These are phyloP conservation scores for Leavenworthia alabamica DNA, from an alignment of 345 rosid species.

Conservation along the genomic window DNA sequence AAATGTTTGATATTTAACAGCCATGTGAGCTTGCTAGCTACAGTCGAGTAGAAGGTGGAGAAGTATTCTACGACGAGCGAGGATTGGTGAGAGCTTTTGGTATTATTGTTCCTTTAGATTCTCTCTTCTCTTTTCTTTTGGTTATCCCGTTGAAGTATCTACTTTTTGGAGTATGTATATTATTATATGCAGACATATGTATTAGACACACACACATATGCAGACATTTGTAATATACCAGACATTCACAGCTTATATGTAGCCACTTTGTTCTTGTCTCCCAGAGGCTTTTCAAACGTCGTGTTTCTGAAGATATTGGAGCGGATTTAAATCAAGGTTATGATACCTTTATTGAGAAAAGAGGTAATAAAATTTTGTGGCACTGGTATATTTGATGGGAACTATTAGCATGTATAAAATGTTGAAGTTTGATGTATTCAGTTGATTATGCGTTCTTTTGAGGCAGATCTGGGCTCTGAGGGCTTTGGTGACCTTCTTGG, in stretches of 20 bases:
- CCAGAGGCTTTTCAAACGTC: conserved; percentile 88
- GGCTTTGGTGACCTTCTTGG: conserved; percentile 87
- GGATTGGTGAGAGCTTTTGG: conserved; percentile 53
- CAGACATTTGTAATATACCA: background rate
- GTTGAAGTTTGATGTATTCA: conserved; percentile 7
- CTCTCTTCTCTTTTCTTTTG: background rate
- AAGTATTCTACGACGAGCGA: conserved; percentile 70
- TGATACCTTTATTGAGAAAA: conserved; percentile 74
- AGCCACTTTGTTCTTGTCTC: conserved; percentile 13
- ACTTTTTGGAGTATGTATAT: background rate
- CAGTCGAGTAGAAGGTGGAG: conserved; percentile 84
- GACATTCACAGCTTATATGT: conserved; percentile 13
- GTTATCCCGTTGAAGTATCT: background rate
- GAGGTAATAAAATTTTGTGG: conserved; percentile 54
- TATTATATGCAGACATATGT: no score
- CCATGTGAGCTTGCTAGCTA: conserved; percentile 88
- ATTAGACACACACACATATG: background rate
- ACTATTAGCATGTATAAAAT: background rate
- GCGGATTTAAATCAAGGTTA: conserved; percentile 92
- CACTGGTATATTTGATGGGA: background rate
- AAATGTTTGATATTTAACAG: conserved; percentile 34
- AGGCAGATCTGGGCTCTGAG: conserved; percentile 75
- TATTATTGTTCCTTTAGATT: conserved; percentile 15
- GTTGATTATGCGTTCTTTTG: conserved; percentile 19
- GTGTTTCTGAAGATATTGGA: conserved; percentile 68